Percentiles rank a stretch among this genome's conserved stretches.
These are phyloP conservation scores for Phytophthora uliginosa DNA, from an alignment of 352 stramenopile species.

Conservation along the genomic window DNA sequence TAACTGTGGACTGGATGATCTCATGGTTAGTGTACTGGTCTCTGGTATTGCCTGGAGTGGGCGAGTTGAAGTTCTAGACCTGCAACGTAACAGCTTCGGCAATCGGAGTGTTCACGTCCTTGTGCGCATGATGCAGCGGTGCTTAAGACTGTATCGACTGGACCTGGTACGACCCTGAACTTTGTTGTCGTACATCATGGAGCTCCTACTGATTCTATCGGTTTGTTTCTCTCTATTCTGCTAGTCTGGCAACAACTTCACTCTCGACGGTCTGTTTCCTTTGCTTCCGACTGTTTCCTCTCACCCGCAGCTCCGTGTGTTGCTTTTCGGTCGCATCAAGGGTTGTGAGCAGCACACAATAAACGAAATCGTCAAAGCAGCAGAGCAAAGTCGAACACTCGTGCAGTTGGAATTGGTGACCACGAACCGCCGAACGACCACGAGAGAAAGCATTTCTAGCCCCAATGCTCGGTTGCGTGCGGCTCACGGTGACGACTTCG, in stretches of 20 bases:
- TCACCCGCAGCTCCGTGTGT: slow-evolving; percentile 37
- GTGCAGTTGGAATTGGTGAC: slow-evolving; percentile 42
- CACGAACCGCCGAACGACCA: slow-evolving; percentile 2
- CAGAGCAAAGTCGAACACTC: slow-evolving; percentile 39
- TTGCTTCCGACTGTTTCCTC: slow-evolving; percentile 17
- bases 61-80: slow-evolving; percentile 42
- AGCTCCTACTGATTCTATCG: neutral
- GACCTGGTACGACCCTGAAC: slow-evolving; percentile 44
- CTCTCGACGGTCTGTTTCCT: slow-evolving; percentile 32
- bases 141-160: slow-evolving; percentile 36
- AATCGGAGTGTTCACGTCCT: slow-evolving; percentile 43
- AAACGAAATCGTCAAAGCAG: slow-evolving; percentile 11
- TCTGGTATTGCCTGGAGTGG: slow-evolving; percentile 53
- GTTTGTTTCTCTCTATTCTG: neutral
- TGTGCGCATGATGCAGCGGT: slow-evolving; percentile 45
- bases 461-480: slow-evolving; percentile 28
- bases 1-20: slow-evolving; percentile 51
- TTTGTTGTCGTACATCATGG: neutral
- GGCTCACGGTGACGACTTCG: slow-evolving; percentile 1
- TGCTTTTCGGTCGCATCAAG: slow-evolving; percentile 45
- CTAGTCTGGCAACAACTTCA: slow-evolving; percentile 50
- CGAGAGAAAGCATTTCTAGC: slow-evolving; percentile 16
- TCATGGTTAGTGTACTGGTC: slow-evolving; percentile 46
- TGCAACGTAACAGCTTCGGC: slow-evolving; percentile 46
- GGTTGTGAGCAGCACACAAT: slow-evolving; percentile 13